Evolutionary conservation across 2,329 filamentous ascomycete species (phyloP), one percentile per base, ranked within the genome.

Genomic region (Fusarium solani-melongenae): DNA sequence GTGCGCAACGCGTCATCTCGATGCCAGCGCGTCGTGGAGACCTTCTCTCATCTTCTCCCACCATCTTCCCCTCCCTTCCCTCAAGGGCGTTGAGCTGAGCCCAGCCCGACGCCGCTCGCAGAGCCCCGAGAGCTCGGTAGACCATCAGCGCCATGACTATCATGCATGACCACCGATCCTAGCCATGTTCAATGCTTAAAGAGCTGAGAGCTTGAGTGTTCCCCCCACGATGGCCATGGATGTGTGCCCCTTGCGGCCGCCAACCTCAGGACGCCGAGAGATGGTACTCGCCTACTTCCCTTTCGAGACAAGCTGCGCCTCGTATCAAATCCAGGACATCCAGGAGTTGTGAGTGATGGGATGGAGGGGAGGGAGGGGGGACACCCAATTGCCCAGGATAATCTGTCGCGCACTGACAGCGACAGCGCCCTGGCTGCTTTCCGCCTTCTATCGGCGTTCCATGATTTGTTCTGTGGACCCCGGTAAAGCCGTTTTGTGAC

Each of bases 401-500:
- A 62, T 66, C 65, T 69, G 62, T 64, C 62, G 59, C 64, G 74
- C 72, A 75, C 75, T 76, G 73, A 71, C 67, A 59, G 55, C 27
- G 20, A 22, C 20, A 22, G 39, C 39, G 56, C 39, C 58, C 65
- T 61, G 53, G 57, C 49, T 65, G 67, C 59, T 56, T 46, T 44
- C 27, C 55, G 31, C 31, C 61, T 76, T 72, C 70, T 60, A 62
- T 57, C 33, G 66, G 57, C 53, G 64, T 78, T 78, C 76, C 58
- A 78, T 75, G 62, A 69, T 64, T 72, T 71, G 64, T 78, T 78
- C 75, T 64, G 68, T 74, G 70, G 73, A 57, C 24, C 61, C 71
- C 76, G 75, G 76, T 74, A 73, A 75, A 71, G 65, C 75, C 75
- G 76, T 73, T 73, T 55, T 67, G 51, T 33, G 59, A 62, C 73